Base-by-base conservation (phyloP, 352 stramenopile genomes). In the Phytophthora brassicae region DNA sequence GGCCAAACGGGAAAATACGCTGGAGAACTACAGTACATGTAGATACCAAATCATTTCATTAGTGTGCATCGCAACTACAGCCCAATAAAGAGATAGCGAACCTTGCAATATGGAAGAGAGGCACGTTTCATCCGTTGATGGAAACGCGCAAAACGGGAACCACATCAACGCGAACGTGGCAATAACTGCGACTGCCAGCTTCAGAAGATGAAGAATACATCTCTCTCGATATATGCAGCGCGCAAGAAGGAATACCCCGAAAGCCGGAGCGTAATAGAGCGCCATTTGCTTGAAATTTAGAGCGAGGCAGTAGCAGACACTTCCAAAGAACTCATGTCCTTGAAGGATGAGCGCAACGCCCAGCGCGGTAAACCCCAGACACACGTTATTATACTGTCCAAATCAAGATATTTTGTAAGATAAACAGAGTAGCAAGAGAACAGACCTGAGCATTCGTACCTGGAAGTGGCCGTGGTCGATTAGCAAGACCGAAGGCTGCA, bases 251-350 rank as follows among this genome's bases (percentile, higher is more conserved):
- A 92, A 98, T 6, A 94, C 77, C 54, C 97, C 97, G 31, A 99
- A 83, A 31, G 87, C 90, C 5, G 96, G 95, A 0, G 95, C 91
- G 70, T 98, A 99, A 76, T 99, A 99, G 5, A 99, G 82, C n/a
- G 95, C 88, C 92, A 99, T 99, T 89, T 99, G 97, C 84, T 99
- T 99, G 68, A 99, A 99, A 68, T 98, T 99, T 6, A 99, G 80
- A 31, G 96, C 93, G 23, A 98, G 70, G 43, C 81, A 92, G 74
- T 98, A 99, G 42, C 72, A 81, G 57, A 94, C 59, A 64, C 87
- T 91, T 16, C 82, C 87, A 6, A 94, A 65, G 29, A 95, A 89
- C 54, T 96, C 87, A 57, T 91, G 79, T 38, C 84, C 77, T 14
- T 74, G 61, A 43, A 90, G 57, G 35, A 96, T 83, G n/a, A 92